phyloP scores from a whole-genome alignment of 176 grass and related monocot genomes.

The barley (Hordeum vulgare) region MorexV3_pseudomolecules_assembly NC_058524.1:561902432-561902931 shows the following conservation, averaged over 20 bases:
- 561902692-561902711: conserved; percentile 66
- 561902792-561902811: not conserved
- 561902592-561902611: conserved; percentile 65
- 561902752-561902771: conserved; percentile 65
- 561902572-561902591: conserved; percentile 85
- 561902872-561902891: conserved; percentile 42
- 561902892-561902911: conserved; percentile 76
- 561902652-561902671: conserved; percentile 53
- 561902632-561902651: conserved; percentile 80
- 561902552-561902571: conserved; percentile 53
- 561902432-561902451: conserved; percentile 36
- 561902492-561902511: conserved; percentile 60
- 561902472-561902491: conserved; percentile 38
- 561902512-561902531: conserved; percentile 57
- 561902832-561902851: conserved; percentile 46
- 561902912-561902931: conserved; percentile 74
- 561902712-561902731: conserved; percentile 64
- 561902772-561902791: conserved; percentile 74
- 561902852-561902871: conserved; percentile 63
- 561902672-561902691: conserved; percentile 70
- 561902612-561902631: conserved; percentile 48
- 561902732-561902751: conserved; percentile 32
- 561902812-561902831: conserved; percentile 36
- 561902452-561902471: conserved; percentile 56
- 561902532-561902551: conserved; percentile 62